phyloP scores from a whole-genome alignment of 1,284 basidiomycete species.

The Inonotus hispidus region DNA sequence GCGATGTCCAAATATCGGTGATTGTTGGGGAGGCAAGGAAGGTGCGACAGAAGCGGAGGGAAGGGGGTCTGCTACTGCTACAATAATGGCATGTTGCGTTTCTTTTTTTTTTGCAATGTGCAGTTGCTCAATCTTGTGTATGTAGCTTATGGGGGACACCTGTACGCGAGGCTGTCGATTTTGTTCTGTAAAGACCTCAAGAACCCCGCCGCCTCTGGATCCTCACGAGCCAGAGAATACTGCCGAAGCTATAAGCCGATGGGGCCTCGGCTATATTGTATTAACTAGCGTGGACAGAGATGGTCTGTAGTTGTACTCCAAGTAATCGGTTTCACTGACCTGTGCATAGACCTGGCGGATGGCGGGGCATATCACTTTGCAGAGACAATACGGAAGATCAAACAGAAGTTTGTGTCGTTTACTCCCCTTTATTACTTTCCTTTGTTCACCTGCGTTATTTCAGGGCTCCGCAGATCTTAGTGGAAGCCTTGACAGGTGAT shows the following conservation, averaged over 20 bases:
- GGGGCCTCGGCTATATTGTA: conserved; percentile 98
- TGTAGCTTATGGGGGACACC: conserved; percentile 97
- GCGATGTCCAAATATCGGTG: conserved; percentile 97
- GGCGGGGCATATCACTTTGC: conserved; percentile 94
- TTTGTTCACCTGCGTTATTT: background rate
- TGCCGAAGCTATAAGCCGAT: conserved; percentile 95
- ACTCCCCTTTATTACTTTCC: background rate
- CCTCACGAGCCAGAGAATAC: conserved; percentile 98
- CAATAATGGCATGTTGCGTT: conserved; percentile 81
- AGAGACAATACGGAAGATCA: conserved; percentile 91
- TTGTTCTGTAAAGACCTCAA: conserved; percentile 95
- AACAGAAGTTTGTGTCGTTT: conserved; percentile 67
- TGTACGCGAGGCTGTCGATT: conserved; percentile 98
- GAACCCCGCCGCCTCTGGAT: conserved; percentile 85
- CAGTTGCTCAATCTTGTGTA: conserved; percentile 9
- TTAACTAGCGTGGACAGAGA: conserved; percentile 96
- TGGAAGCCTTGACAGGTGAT: conserved; percentile 96
- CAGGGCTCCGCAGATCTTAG: conserved; percentile 90
- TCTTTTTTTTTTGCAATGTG: background rate
- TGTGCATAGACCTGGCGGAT: conserved; percentile 73
- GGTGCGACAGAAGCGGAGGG: conserved; percentile 68
- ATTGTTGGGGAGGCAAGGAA: conserved; percentile 95
- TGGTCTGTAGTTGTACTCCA: conserved; percentile 45
- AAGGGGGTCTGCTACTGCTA: conserved; percentile 89
- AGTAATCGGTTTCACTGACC: background rate